Conservation (phyloP, 371 early-diverging fungal genomes). For the Mucor lusitanicus region DNA sequence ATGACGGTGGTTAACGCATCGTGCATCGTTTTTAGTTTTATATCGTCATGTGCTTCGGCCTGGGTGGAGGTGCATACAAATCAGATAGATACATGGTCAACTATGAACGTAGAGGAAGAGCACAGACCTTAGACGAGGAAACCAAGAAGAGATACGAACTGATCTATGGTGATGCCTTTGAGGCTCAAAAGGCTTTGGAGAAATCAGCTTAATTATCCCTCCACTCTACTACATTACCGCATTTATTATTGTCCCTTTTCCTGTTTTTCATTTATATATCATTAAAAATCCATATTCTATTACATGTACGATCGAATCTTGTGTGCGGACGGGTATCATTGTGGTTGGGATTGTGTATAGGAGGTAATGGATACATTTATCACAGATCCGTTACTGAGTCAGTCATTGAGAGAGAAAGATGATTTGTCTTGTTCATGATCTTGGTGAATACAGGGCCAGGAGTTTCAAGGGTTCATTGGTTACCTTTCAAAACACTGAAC, state of each 20-base stretch:
- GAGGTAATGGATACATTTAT: no score
- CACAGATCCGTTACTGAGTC: no score
- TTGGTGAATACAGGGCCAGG: not conserved
- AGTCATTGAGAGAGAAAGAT: not conserved
- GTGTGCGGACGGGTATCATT: not conserved
- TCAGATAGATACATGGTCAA: constrained; percentile 57
- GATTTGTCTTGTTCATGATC: not conserved
- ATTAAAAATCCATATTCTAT: not conserved
- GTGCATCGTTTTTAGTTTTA: constrained; percentile 42
- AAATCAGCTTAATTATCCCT: not conserved
- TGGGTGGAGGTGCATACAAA: constrained; percentile 55
- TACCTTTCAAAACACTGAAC: no score
- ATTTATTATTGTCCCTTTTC: not conserved
- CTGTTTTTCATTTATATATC: not conserved
- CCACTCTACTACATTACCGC: not conserved
- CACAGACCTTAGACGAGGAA: constrained; percentile 41
- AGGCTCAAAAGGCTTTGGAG: constrained; percentile 14
- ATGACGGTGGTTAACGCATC: not conserved
- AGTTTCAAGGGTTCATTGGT: not conserved
- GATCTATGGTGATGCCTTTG: constrained; percentile 37
- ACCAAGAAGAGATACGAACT: constrained; percentile 47
- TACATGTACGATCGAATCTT: not conserved
- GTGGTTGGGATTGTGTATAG: not conserved
- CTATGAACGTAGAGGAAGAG: constrained; percentile 55
- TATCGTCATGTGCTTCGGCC: constrained; percentile 53